phyloP scores from a whole-genome alignment of 2,329 filamentous ascomycete genomes.

The Amphichorda felina region DNA sequence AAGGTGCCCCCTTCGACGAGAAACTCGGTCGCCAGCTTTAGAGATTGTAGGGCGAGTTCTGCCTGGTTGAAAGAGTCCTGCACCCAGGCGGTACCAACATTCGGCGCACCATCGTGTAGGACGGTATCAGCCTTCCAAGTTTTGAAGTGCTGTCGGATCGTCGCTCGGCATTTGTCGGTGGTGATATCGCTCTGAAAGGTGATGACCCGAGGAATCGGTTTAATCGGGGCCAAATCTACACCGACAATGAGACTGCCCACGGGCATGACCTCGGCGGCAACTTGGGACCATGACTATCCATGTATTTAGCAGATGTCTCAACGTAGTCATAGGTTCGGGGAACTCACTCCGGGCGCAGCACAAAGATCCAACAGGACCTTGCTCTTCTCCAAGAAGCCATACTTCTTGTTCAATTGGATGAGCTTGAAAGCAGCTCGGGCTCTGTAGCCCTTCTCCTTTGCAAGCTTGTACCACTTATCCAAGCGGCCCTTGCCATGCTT shows the following conservation, averaged over 20 bases:
- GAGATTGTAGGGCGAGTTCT: constrained; percentile 76
- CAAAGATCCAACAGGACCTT: constrained; percentile 96
- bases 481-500: constrained; percentile 98
- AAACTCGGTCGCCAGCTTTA: constrained; percentile 94
- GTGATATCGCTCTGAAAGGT: constrained; percentile 98
- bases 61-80: constrained; percentile 98
- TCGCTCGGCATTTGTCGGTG: constrained; percentile 87
- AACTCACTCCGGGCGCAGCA: constrained; percentile 75
- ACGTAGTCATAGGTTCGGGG: too few relatives aligned
- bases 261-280: constrained; percentile 92
- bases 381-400: constrained; percentile 94
- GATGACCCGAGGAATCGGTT: constrained; percentile 86
- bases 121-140: constrained; percentile 95
- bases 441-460: constrained; percentile 96
- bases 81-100: constrained; percentile 95
- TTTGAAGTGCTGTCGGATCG: constrained; percentile 80
- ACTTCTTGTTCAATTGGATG: constrained; percentile 98
- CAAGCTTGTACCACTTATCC: constrained; percentile 98
- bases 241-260: constrained; percentile 81
- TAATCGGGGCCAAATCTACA: constrained; percentile 90
- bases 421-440: constrained; percentile 96
- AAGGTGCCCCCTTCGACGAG: constrained; percentile 81
- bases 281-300: constrained; percentile 80
- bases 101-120: constrained; percentile 91
- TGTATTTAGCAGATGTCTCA: constrained; percentile 12